Conservation (phyloP, 2,329 filamentous ascomycete genomes). For the Coniochaeta sp. region DNA sequence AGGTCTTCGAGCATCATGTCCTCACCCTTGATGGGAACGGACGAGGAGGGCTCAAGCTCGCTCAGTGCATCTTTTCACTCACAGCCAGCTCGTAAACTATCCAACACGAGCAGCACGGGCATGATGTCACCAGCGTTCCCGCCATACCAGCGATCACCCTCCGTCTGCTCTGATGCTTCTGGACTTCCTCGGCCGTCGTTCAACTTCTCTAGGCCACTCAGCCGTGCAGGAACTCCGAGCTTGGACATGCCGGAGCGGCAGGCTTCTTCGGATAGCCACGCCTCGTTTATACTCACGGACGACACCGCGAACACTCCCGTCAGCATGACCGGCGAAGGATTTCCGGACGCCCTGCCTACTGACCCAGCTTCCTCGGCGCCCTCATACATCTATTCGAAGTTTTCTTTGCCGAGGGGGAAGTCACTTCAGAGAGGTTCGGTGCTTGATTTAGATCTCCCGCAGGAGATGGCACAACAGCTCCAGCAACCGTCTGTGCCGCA, state of each 20-base stretch:
- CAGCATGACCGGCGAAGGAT: constrained; percentile 65
- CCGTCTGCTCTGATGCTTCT: constrained; percentile 75
- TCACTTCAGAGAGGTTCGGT: constrained; percentile 57
- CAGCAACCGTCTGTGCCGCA: neutral
- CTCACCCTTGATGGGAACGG: constrained; percentile 57
- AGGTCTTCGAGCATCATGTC: constrained; percentile 55
- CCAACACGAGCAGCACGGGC: constrained; percentile 61
- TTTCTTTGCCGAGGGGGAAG: constrained; percentile 75
- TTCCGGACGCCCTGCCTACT: constrained; percentile 45
- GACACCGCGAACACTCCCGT: constrained; percentile 62
- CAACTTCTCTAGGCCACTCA: constrained; percentile 91
- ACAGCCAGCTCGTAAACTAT: constrained; percentile 68
- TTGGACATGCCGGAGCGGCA: constrained; percentile 54
- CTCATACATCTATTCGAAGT: constrained; percentile 84
- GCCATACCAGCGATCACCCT: constrained; percentile 70
- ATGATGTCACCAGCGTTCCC: constrained; percentile 50
- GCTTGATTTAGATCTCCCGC: neutral
- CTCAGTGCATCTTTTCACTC: constrained; percentile 51
- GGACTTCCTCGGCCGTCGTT: constrained; percentile 67
- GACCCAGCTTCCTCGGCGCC: constrained; percentile 45
- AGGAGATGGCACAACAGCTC: neutral
- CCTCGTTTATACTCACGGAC: constrained; percentile 55
- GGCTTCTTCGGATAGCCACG: constrained; percentile 60
- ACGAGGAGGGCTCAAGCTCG: constrained; percentile 57
- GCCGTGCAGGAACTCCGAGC: constrained; percentile 57